Base-by-base conservation (phyloP, 768 basidiomycete species). In the Phallus indusiatus region DNA sequence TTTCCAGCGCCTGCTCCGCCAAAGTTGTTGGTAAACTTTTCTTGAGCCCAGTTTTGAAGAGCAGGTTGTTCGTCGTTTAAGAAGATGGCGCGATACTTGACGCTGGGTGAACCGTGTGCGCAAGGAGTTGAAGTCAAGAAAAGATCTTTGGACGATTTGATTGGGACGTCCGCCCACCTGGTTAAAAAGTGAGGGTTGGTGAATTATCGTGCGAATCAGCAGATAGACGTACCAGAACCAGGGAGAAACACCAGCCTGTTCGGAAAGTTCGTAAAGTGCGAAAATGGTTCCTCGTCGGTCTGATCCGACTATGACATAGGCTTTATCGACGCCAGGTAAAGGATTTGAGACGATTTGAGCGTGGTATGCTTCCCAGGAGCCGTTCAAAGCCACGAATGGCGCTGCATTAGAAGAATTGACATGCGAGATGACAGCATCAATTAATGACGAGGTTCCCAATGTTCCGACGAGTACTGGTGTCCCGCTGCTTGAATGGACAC, bases 101-200 rank as follows among this genome's bases (percentile, higher is more conserved):
- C 84, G 9, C 80, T 81, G 1, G 86, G 85, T 17, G 75, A 65
- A 47, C 83, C 85, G 69, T 86, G 84, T 5, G 71, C 60, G 59
- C 75, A 76, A 0, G 72, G 70, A 9, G 68, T 48, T 1, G 70
- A 63, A 5, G 75, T 63, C 12, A 81, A 76, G 62, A 77, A 81
- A 22, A 88, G 61, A 35, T 78, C 68, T 11, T 73, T 67, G 36
- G 83, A 76, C 33, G 74, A 71, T 14, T 77, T 78, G 1, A 78
- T 74, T 9, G 83, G 83, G 18, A 86, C 86, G 67, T 89, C 86
- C 17, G 85, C 83, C 86, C 86, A 89, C 81, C 81, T 85, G n/a
- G n/a, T n/a, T n/a, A n/a, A n/a, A n/a, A n/a, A n/a, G n/a, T n/a
- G n/a, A n/a, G n/a, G n/a, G n/a, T n/a, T n/a, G n/a, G n/a, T n/a